These are phyloP conservation scores for Colletotrichum horii DNA, from an alignment of 2,329 filamentous ascomycete genomes.

Conservation along the genomic window DNA sequence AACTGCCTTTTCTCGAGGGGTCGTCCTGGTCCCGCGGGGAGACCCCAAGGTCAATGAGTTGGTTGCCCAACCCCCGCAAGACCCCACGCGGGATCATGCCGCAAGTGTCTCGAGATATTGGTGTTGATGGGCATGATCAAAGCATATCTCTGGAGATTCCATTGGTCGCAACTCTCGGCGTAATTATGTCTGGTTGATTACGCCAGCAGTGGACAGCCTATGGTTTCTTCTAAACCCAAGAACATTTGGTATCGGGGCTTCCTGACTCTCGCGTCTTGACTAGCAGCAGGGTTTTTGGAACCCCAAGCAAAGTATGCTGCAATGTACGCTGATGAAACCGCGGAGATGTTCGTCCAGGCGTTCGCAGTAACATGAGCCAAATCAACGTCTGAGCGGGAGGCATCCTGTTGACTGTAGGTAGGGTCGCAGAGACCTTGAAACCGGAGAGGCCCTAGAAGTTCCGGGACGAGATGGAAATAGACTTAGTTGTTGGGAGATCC, in stretches of 20 bases:
- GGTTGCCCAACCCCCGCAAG: background rate
- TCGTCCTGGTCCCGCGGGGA: background rate
- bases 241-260: background rate
- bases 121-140: background rate
- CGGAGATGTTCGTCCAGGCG: background rate
- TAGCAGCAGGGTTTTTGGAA: background rate
- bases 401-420: background rate
- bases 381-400: background rate
- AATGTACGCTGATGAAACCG: background rate
- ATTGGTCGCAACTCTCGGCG: constrained; percentile 4
- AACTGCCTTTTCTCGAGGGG: background rate
- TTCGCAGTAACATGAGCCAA: background rate
- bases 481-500: background rate
- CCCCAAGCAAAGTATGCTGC: background rate
- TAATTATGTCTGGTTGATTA: background rate
- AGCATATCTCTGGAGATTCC: background rate
- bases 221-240: background rate
- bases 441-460: constrained; percentile 9
- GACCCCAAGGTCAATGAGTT: background rate
- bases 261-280: background rate
- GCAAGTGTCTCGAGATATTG: background rate
- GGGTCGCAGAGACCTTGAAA: background rate
- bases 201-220: background rate
- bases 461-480: background rate
- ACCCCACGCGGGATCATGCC: constrained; percentile 7